These are phyloP conservation scores for Detonula confervacea DNA, from an alignment of 352 stramenopile genomes.

Conservation along the genomic window DNA sequence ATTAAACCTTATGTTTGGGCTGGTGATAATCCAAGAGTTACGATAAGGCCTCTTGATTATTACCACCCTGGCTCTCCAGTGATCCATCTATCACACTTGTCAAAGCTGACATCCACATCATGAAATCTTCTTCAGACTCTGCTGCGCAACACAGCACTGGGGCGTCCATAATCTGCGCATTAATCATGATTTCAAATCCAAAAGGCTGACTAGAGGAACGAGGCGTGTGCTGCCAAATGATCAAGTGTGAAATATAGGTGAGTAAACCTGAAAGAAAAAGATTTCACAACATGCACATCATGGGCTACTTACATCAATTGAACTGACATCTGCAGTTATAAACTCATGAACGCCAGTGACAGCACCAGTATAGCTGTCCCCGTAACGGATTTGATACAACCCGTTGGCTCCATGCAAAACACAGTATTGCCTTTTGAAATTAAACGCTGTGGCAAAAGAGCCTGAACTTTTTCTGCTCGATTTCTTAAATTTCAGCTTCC, in stretches of 20 bases:
- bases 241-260: background rate
- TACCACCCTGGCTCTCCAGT: background rate
- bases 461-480: conserved; percentile 22
- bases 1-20: background rate
- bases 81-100: conserved; percentile 43
- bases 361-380: conserved; percentile 28
- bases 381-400: conserved; percentile 67
- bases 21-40: background rate
- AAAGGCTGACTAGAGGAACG: conserved; percentile 1
- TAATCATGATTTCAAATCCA: too few relatives aligned
- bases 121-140: conserved; percentile 59
- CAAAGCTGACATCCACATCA: conserved; percentile 74
- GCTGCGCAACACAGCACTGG: conserved; percentile 63
- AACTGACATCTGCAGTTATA: conserved; percentile 45
- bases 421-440: conserved; percentile 66
- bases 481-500: conserved; percentile 43
- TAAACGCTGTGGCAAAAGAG: background rate
- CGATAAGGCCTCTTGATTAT: background rate
- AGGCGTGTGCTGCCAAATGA: conserved; percentile 29
- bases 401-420: conserved; percentile 58
- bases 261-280: too few relatives aligned
- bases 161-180: conserved; percentile 48
- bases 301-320: conserved; percentile 59
- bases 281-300: too few relatives aligned
- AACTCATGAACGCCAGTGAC: conserved; percentile 51